Conservation (phyloP, 495 filamentous ascomycete species). For the Staphylotrichum tortipilum region DNA sequence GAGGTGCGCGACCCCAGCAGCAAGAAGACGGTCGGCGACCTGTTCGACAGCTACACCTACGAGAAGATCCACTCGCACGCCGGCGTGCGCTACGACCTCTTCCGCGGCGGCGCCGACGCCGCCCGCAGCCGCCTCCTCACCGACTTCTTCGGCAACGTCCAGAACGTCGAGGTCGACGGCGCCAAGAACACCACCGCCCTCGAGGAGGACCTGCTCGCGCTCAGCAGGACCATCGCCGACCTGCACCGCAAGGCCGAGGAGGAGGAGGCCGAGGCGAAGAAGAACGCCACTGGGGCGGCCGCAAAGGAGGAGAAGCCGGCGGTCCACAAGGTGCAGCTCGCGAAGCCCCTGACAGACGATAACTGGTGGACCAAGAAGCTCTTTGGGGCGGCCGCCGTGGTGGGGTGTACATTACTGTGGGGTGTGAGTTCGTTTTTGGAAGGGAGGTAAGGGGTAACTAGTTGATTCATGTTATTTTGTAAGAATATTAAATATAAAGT, state of each 20-base stretch:
- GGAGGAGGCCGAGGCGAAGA: conserved; percentile 29
- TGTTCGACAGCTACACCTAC: conserved; percentile 93
- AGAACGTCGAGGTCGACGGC: conserved; percentile 83
- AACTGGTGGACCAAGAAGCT: conserved; percentile 63
- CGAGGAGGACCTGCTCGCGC: conserved; percentile 62
- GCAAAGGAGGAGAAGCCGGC: conserved; percentile 30
- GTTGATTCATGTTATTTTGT: background rate
- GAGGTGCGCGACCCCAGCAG: conserved; percentile 73
- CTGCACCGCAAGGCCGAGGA: conserved; percentile 45
- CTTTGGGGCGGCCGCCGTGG: conserved; percentile 54
- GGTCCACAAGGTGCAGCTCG: conserved; percentile 32
- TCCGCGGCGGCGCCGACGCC: conserved; percentile 66
- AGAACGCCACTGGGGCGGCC: conserved; percentile 14
- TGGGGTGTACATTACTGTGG: conserved; percentile 62
- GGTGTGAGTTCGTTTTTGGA: conserved; percentile 48
- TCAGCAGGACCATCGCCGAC: conserved; percentile 53
- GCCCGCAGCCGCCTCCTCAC: conserved; percentile 70
- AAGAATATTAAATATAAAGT: background rate
- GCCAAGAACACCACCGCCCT: conserved; percentile 44
- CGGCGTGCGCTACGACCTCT: conserved; percentile 89
- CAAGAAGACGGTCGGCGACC: conserved; percentile 80
- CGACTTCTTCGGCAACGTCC: conserved; percentile 97
- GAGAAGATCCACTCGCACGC: conserved; percentile 88
- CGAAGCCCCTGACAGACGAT: conserved; percentile 58
- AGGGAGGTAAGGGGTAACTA: conserved; percentile 5